A percentile compares a stretch with the other conserved stretches of the same genome.
Evolutionary conservation across 2,329 filamentous ascomycete genomes (phyloP).

Genomic region (Fusarium secorum): DNA sequence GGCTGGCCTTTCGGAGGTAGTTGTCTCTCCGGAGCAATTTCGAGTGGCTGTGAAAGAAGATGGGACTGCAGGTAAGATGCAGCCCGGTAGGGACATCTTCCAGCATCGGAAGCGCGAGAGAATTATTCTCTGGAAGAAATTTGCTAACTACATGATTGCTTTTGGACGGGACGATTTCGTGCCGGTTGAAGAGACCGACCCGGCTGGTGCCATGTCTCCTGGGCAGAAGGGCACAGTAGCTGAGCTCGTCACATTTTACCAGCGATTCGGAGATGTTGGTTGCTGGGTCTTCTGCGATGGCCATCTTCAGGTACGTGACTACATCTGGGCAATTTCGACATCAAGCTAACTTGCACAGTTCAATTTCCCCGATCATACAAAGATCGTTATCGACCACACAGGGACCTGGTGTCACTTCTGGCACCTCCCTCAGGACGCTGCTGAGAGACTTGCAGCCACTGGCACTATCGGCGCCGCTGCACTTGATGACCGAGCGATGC

Average conservation of each 20-base stretch:
- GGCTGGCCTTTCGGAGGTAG: slow-evolving; percentile 68
- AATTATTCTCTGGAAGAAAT: slow-evolving; percentile 75
- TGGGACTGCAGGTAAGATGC: slow-evolving; percentile 67
- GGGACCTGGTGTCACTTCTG: slow-evolving; percentile 82
- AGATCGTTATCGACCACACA: slow-evolving; percentile 77
- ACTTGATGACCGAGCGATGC: slow-evolving; percentile 72
- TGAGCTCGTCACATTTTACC: slow-evolving; percentile 80
- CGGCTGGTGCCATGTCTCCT: slow-evolving; percentile 51
- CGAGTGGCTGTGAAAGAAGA: slow-evolving; percentile 63
- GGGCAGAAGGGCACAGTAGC: slow-evolving; percentile 50
- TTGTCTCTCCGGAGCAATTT: slow-evolving; percentile 70
- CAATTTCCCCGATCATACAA: slow-evolving; percentile 89
- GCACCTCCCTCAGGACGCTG: slow-evolving; percentile 76
- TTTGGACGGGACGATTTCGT: slow-evolving; percentile 75
- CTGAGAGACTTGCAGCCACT: slow-evolving; percentile 68
- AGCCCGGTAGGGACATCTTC: slow-evolving; percentile 68
- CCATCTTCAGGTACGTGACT: slow-evolving; percentile 69
- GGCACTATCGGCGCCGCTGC: slow-evolving; percentile 76
- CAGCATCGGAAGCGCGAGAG: slow-evolving; percentile 72
- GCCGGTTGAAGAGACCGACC: slow-evolving; percentile 55
- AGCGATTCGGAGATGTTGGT: slow-evolving; percentile 80
- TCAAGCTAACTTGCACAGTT: slow-evolving; percentile 61
- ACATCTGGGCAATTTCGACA: not conserved
- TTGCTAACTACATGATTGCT: slow-evolving; percentile 76
- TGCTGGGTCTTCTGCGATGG: slow-evolving; percentile 85